Evolutionary conservation across 495 filamentous ascomycete species (phyloP).

Genomic region (Xylaria nigripes): DNA sequence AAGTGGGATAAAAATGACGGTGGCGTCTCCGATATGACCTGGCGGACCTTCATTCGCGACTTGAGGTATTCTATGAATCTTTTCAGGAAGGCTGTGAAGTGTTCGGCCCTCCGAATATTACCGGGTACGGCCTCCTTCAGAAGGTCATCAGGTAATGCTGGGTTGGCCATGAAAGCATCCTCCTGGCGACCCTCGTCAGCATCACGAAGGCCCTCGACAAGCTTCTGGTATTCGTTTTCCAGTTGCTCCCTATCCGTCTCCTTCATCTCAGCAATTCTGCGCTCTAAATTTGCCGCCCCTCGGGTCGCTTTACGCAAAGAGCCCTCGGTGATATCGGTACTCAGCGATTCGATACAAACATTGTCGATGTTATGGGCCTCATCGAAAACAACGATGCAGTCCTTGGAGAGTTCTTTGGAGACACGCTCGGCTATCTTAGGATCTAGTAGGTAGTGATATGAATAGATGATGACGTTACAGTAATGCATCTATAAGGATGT

Average conservation of each 20-base stretch:
- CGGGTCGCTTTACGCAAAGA: slow-evolving; percentile 79
- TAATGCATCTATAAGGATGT: slow-evolving; percentile 66
- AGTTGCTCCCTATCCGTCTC: slow-evolving; percentile 84
- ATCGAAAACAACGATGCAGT: slow-evolving; percentile 98
- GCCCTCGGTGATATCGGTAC: slow-evolving; percentile 93
- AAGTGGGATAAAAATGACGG: slow-evolving; percentile 88
- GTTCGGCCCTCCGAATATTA: slow-evolving; percentile 92
- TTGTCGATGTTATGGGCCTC: slow-evolving; percentile 99
- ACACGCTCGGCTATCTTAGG: slow-evolving; percentile 97
- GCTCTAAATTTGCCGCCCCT: slow-evolving; percentile 83
- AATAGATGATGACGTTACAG: slow-evolving; percentile 99
- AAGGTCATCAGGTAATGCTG: slow-evolving; percentile 73
- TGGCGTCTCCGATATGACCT: slow-evolving; percentile 94
- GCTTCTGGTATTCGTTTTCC: slow-evolving; percentile 88
- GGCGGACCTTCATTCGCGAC: slow-evolving; percentile 95
- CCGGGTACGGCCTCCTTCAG: slow-evolving; percentile 92
- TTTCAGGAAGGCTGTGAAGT: slow-evolving; percentile 91
- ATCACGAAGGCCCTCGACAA: slow-evolving; percentile 85
- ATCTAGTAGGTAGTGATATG: slow-evolving; percentile 96
- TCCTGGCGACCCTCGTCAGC: slow-evolving; percentile 84
- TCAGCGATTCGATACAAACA: slow-evolving; percentile 95
- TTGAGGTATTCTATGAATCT: slow-evolving; percentile 97
- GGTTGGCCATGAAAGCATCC: slow-evolving; percentile 95
- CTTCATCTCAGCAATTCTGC: slow-evolving; percentile 87
- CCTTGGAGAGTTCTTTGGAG: slow-evolving; percentile 91